Evolutionary conservation across 2,329 filamentous ascomycete species (phyloP), one percentile per base, ranked within the genome.

Genomic region (Colletotrichum simmondsii): DNA sequence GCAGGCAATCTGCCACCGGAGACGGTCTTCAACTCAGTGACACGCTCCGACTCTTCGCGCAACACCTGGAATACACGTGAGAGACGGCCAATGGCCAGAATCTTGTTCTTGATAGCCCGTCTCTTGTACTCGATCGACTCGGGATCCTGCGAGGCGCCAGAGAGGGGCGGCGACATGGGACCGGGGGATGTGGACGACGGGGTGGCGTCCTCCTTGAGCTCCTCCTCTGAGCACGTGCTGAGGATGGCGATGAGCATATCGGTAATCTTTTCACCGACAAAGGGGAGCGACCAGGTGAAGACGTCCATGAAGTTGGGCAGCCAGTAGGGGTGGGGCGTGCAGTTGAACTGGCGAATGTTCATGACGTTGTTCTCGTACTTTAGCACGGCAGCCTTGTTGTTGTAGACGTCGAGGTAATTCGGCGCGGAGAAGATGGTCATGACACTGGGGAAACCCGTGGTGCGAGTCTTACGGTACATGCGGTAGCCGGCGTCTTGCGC

Each of bases 321-420:
- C 97, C 97, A 99, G 88, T 99, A 99, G 7, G 97, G 97, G 83
- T 99, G 97, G 42, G 97, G 97, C 26, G 97, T 98, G 90, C 96
- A 99, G 88, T 99, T 99, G 87, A 99, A 99, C 84, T 99, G 97
- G 72, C 97, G 92, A 81, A 99, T 99, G 87, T 99, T 99, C 97
- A 99, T 99, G 74, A 99, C 97, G 80, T 99, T 99, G 85, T 99
- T 99, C 86, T 99, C 97, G 82, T 99, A 99, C 86, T 99, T 99
- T 79, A 99, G 88, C 53, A 99, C 97, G 0, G 97, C 97, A 2
- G 97, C 97, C 88, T 99, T 99, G 89, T 99, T 99, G 91, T 99
- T 99, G 86, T 99, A 99, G 49, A 99, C 95, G 80, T 99, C 97
- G 75, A 99, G 91, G 82, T 99, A 99, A 85, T 99, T 99, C 49